These are phyloP conservation scores for Xerophyta viscosa DNA, from an alignment of 106 monocot species.

Conservation along the genomic window DNA sequence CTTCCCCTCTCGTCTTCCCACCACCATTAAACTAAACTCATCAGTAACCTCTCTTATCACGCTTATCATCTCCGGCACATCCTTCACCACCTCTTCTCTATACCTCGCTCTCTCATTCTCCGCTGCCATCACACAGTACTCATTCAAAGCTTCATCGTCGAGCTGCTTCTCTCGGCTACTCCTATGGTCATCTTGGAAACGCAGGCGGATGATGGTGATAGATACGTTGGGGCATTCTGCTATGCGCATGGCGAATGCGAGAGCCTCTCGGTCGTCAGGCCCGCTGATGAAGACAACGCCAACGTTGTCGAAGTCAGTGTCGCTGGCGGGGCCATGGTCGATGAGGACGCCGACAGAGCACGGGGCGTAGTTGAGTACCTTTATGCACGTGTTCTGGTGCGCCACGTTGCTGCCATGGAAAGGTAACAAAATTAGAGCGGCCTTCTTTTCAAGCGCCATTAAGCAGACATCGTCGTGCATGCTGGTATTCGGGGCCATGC, in stretches of 20 bases:
- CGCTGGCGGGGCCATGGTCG: no score
- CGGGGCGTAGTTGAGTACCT: conserved; percentile 3
- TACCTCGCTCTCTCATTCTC: not conserved
- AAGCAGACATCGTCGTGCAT: conserved; percentile 6
- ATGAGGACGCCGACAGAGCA: conserved; percentile 1
- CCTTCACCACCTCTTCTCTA: conserved; percentile 4
- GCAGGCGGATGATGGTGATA: no score
- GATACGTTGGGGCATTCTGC: no score
- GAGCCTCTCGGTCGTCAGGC: no score
- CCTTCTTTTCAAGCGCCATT: conserved; percentile 5
- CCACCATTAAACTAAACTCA: conserved; percentile 5
- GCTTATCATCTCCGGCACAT: not conserved
- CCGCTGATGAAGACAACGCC: no score
- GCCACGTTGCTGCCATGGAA: not conserved
- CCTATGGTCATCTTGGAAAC: no score
- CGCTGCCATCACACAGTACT: not conserved
- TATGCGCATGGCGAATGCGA: no score
- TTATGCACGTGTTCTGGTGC: not conserved
- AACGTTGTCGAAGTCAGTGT: no score
- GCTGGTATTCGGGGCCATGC: not conserved
- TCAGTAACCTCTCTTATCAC: conserved; percentile 1
- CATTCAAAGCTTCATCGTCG: conserved; percentile 1
- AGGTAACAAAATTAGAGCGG: not conserved
- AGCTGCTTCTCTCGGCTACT: not conserved
- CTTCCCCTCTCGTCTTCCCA: conserved; percentile 11